Base-by-base conservation (phyloP, 352 stramenopile genomes). In the Pythium insidiosum region DNA sequence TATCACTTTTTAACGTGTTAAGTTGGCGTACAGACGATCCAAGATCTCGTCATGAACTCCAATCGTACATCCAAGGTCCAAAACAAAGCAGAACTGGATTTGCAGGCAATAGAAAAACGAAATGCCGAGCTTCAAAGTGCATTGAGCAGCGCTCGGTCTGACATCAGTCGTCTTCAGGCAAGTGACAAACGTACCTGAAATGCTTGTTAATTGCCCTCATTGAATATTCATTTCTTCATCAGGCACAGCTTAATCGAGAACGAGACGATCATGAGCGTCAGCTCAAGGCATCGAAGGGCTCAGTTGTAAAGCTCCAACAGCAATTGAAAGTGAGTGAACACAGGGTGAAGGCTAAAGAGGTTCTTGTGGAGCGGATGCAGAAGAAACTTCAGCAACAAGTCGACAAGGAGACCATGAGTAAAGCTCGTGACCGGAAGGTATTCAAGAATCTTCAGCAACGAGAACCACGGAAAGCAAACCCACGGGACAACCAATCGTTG, bases 321-420 rank as follows among this genome's bases (percentile, higher is more conserved):
- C 80, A 95, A 47, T 53, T 95, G 1, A 89, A 89, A 49, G 72
- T 90, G 4, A 92, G 77, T 37, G 81, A 95, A 36, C 83, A 94
- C 20, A 70, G 81, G 4, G 83, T 95, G 5, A 90, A 90, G 50
- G 79, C 81, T 3, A 95, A 93, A 44, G 83, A 95, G 31, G 60
- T 83, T 10, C 52, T 89, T 0, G 60, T 91, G 1, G 74, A 95
- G 23, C 69, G 65, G 11, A 81, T 95, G 59, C 80, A 94, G 42
- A 54, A 78, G 18, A 95, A 91, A 24, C 43, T 95, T 4, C 70
- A 88, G 46, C 71, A 88, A 48, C 69, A 88, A 31, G 63, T 85
- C 10, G 73, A 89, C 50, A 87, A 84, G 30, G 65, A 89, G 29
- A 67, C 59, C n/a, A 40, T 75, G 35, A 75, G 64, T 37, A 88